These are phyloP conservation scores for Flagelloscypha sp. DNA, from an alignment of 768 basidiomycete species.

Conservation along the genomic window DNA sequence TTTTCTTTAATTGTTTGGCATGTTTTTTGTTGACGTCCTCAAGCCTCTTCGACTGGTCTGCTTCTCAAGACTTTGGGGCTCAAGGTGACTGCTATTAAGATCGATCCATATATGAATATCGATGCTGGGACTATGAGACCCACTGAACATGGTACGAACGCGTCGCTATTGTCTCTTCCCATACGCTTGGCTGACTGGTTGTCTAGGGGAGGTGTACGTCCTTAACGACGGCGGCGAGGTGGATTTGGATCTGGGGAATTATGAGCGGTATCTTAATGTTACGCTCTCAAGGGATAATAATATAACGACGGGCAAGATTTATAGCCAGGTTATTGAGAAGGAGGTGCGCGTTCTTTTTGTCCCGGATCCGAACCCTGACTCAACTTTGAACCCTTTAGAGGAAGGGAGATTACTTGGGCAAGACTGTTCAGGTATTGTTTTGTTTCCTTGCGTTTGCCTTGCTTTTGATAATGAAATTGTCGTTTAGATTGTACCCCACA, in stretches of 20 bases:
- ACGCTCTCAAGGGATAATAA: constrained; percentile 94
- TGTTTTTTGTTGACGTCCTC: constrained; percentile 6
- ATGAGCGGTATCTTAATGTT: constrained; percentile 94
- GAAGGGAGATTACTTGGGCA: constrained; percentile 85
- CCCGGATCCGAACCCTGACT: constrained; percentile 2
- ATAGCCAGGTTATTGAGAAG: constrained; percentile 91
- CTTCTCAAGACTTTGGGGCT: constrained; percentile 91
- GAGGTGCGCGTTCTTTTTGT: constrained; percentile 56
- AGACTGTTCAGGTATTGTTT: constrained; percentile 78
- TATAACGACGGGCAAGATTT: constrained; percentile 98
- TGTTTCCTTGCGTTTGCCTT: background rate
- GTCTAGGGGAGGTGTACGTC: constrained; percentile 89
- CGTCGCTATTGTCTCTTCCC: constrained; percentile 4
- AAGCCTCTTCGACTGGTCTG: constrained; percentile 94
- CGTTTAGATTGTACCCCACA: constrained; percentile 82
- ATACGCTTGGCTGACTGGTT: constrained; percentile 6
- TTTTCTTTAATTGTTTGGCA: constrained; percentile 11
- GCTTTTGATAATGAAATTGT: constrained; percentile 1
- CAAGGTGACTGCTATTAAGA: constrained; percentile 98
- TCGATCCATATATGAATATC: constrained; percentile 99
- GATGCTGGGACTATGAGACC: constrained; percentile 99
- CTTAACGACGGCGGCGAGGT: constrained; percentile 98
- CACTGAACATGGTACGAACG: constrained; percentile 83
- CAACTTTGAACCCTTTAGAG: constrained; percentile 33
- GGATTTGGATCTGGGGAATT: constrained; percentile 95